Percentiles rank a stretch among this genome's conserved stretches.
phyloP scores from a whole-genome alignment of 768 basidiomycete genomes.

The Coprinellus micaceus region DNA sequence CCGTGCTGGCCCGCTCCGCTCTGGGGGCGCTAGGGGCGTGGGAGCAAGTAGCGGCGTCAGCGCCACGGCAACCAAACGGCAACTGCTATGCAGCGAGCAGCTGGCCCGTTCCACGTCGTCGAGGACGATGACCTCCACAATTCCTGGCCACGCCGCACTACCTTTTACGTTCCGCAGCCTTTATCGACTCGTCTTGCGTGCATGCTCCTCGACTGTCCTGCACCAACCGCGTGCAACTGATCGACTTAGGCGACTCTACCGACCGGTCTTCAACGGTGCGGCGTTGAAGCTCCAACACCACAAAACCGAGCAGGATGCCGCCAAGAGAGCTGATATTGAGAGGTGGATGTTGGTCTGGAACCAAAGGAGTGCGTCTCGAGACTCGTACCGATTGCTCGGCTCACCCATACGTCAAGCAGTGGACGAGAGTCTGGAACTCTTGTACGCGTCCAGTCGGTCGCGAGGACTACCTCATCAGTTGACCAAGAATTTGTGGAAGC shows the following conservation, averaged over 20 bases:
- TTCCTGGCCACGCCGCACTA: background rate
- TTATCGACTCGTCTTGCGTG: conserved; percentile 13
- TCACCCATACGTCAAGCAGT: conserved; percentile 36
- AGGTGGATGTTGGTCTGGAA: conserved; percentile 54
- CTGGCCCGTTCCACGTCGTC: background rate
- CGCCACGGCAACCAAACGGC: too few relatives aligned
- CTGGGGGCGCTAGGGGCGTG: too few relatives aligned
- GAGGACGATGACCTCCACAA: background rate
- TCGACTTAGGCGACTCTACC: conserved; percentile 12
- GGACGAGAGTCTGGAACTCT: conserved; percentile 60
- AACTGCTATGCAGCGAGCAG: too few relatives aligned
- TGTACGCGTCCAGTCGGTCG: conserved; percentile 58
- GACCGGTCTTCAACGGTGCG: conserved; percentile 13
- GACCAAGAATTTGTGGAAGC: conserved; percentile 50
- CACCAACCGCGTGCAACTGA: conserved; percentile 9
- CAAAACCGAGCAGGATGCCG: background rate
- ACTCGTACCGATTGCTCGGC: background rate
- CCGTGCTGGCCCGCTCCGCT: too few relatives aligned
- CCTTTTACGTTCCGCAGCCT: conserved; percentile 14
- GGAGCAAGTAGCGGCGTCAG: too few relatives aligned
- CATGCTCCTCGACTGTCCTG: conserved; percentile 15
- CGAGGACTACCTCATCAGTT: conserved; percentile 60
- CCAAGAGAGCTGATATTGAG: conserved; percentile 2
- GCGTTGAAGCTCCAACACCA: conserved; percentile 5
- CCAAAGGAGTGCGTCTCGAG: conserved; percentile 42